A percentile compares a stretch with the other conserved stretches of the same genome.
Conservation (phyloP, 2,329 filamentous ascomycete genomes). For the Talaromyces albobiverticillius region DNA sequence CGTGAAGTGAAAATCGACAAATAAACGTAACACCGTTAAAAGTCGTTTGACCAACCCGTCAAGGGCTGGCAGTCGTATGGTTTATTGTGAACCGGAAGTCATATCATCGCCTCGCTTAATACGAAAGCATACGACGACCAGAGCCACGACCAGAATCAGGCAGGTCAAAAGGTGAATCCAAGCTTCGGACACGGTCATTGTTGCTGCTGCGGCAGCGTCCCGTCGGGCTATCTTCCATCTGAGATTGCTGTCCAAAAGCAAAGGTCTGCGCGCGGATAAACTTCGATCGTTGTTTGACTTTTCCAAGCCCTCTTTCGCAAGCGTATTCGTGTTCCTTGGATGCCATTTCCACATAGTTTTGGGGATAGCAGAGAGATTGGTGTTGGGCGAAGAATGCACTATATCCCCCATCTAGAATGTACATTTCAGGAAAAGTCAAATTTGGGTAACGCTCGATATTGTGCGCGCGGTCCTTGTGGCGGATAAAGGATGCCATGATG, state of each 20-base stretch:
- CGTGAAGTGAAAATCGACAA: slow-evolving; percentile 16
- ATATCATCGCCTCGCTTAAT: slow-evolving; percentile 21
- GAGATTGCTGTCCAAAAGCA: slow-evolving; percentile 76
- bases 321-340: slow-evolving; percentile 87
- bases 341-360: slow-evolving; percentile 96
- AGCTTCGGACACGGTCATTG: slow-evolving; percentile 26
- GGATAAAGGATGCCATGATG: slow-evolving; percentile 91
- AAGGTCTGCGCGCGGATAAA: slow-evolving; percentile 88
- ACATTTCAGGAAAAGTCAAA: slow-evolving; percentile 93
- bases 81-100: background rate
- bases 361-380: slow-evolving; percentile 78
- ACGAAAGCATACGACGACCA: slow-evolving; percentile 46
- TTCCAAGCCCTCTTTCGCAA: slow-evolving; percentile 91
- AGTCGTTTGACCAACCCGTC: slow-evolving; percentile 7
- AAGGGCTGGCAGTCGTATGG: background rate
- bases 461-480: slow-evolving; percentile 78
- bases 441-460: slow-evolving; percentile 85
- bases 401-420: slow-evolving; percentile 95
- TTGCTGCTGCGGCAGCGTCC: slow-evolving; percentile 41
- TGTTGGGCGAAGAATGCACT: slow-evolving; percentile 85
- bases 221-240: slow-evolving; percentile 63
- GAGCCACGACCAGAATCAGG: slow-evolving; percentile 33
- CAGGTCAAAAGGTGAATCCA: slow-evolving; percentile 36
- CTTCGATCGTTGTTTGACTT: slow-evolving; percentile 83
- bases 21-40: slow-evolving; percentile 25